phyloP scores from a whole-genome alignment of 1,139 yeast genomes.

The Groenewaldozyma sp. region DNA sequence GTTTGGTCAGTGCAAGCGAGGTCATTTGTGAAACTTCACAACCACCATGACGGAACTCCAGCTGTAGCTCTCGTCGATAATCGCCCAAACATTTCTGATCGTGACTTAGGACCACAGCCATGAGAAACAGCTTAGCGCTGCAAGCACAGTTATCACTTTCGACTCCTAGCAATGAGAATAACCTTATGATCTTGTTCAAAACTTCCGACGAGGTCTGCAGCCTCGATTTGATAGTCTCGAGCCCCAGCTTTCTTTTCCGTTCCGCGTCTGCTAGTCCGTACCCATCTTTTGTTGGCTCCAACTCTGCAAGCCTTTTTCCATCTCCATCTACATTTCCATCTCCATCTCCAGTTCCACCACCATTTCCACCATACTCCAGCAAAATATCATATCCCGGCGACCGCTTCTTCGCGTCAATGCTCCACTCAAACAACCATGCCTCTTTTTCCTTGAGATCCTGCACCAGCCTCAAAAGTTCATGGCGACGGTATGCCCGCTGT shows the following conservation, averaged over 20 bases:
- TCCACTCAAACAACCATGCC: slow-evolving; percentile 16
- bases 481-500: slow-evolving; percentile 13
- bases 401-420: not conserved
- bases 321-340: not conserved
- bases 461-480: slow-evolving; percentile 13
- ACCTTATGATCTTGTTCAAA: slow-evolving; percentile 8
- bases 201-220: slow-evolving; percentile 2
- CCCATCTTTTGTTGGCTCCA: slow-evolving; percentile 6
- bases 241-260: not conserved
- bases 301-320: slow-evolving; percentile 1
- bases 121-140: slow-evolving; percentile 19
- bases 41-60: not conserved
- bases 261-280: slow-evolving; percentile 6
- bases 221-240: slow-evolving; percentile 3
- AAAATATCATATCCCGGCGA: too few relatives aligned
- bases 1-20: slow-evolving; percentile 3
- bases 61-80: slow-evolving; percentile 2
- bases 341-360: too few relatives aligned
- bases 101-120: slow-evolving; percentile 19
- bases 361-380: too few relatives aligned
- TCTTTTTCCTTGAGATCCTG: slow-evolving; percentile 9
- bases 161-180: slow-evolving; percentile 16
- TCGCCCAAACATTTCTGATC: slow-evolving; percentile 3
- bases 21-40: not conserved
- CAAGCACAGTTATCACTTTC: slow-evolving; percentile 17